Evolutionary conservation across 2,329 filamentous ascomycete genomes (phyloP).

Genomic region (Cladosporium phlei): DNA sequence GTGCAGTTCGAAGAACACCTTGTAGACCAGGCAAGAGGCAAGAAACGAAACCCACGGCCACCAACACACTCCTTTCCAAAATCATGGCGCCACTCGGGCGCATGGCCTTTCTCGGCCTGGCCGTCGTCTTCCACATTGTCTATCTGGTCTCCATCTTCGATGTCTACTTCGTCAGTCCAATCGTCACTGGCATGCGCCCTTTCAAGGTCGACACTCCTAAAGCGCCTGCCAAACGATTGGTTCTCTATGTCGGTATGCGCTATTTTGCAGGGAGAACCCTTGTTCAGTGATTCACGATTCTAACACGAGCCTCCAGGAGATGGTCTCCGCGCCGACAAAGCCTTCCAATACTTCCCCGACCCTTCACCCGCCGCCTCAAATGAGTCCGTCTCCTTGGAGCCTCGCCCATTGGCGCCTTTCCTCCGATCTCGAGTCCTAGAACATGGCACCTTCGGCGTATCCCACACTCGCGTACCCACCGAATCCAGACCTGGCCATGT

Average conservation of each 20-base stretch:
- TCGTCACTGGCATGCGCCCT: conserved; percentile 89
- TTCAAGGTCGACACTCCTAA: conserved; percentile 64
- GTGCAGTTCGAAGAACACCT: too few relatives aligned
- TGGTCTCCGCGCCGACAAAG: conserved; percentile 93
- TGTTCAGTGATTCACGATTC: not conserved
- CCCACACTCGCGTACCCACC: conserved; percentile 92
- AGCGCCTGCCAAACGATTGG: conserved; percentile 81
- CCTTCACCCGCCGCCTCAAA: conserved; percentile 63
- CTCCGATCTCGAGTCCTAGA: conserved; percentile 82
- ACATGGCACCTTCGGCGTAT: conserved; percentile 93
- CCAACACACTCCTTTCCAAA: conserved; percentile 7
- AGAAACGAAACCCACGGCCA: too few relatives aligned
- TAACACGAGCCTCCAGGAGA: conserved; percentile 53
- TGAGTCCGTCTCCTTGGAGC: conserved; percentile 55
- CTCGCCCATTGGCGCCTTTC: conserved; percentile 82
- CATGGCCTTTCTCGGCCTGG: conserved; percentile 79
- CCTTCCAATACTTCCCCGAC: conserved; percentile 88
- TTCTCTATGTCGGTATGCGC: conserved; percentile 77
- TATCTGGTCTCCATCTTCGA: conserved; percentile 97
- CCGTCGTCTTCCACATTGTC: conserved; percentile 85
- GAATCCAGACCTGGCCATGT: conserved; percentile 96
- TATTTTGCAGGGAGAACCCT: not conserved
- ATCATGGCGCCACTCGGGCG: conserved; percentile 57
- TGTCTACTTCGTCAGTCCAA: conserved; percentile 96
- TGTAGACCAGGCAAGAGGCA: too few relatives aligned